Evolutionary conservation across 1,284 basidiomycete genomes (phyloP).

Genomic region (Tremellales sp.): DNA sequence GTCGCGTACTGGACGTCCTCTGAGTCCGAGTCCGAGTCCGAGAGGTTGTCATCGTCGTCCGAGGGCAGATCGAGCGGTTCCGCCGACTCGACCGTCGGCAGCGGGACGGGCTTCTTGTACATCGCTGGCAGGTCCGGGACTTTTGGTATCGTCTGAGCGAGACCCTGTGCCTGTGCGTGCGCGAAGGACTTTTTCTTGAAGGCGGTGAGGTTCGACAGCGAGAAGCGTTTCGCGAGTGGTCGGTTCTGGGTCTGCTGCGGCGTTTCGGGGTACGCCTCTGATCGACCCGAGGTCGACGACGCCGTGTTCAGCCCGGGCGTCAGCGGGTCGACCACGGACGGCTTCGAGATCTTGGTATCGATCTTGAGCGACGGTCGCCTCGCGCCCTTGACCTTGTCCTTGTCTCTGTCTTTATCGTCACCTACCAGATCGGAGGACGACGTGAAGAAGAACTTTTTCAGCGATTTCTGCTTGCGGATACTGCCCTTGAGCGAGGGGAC

Average conservation of each 20-base stretch:
- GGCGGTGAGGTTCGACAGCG: background rate
- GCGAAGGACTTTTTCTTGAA: background rate
- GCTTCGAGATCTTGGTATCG: slow-evolving; percentile 18
- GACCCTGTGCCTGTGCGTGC: background rate
- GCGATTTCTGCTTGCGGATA: slow-evolving; percentile 27
- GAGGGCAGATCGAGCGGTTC: background rate
- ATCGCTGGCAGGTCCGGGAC: slow-evolving; percentile 28
- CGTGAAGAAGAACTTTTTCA: slow-evolving; percentile 31
- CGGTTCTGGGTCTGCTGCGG: background rate
- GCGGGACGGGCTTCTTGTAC: slow-evolving; percentile 10
- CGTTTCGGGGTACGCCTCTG: background rate
- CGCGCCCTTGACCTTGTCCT: slow-evolving; percentile 12
- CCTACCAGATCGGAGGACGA: background rate
- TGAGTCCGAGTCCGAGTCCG: slow-evolving; percentile 19
- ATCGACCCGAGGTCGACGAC: slow-evolving; percentile 1
- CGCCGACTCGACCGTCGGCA: background rate
- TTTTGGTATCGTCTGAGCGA: slow-evolving; percentile 8
- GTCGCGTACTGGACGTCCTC: background rate
- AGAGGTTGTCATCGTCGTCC: slow-evolving; percentile 12
- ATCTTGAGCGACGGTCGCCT: slow-evolving; percentile 26
- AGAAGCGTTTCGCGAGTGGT: background rate
- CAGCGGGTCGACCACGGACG: background rate
- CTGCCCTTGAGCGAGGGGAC: background rate
- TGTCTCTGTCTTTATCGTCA: slow-evolving; percentile 1
- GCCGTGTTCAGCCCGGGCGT: slow-evolving; percentile 4